Evolutionary conservation across 2,329 filamentous ascomycete genomes (phyloP).

Genomic region (Pseudodiploospora longispora): DNA sequence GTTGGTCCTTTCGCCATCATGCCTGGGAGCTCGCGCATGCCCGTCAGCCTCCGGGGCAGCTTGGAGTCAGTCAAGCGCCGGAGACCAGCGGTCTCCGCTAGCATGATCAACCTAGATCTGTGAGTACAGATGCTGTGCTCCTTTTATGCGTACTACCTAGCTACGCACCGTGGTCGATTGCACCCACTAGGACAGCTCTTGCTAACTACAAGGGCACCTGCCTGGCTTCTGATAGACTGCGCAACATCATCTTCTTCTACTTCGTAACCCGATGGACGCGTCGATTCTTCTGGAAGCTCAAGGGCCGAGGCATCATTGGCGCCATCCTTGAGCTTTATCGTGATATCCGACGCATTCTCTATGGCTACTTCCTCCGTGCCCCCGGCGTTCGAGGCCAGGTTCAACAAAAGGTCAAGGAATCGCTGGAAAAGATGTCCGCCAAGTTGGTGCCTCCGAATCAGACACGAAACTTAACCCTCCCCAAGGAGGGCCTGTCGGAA

Average conservation of each 20-base stretch:
- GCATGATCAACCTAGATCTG: slow-evolving; percentile 60
- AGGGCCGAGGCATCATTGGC: slow-evolving; percentile 80
- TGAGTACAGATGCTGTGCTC: slow-evolving; percentile 32
- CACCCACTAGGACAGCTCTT: too few relatives aligned
- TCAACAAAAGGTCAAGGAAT: slow-evolving; percentile 72
- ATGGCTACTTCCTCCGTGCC: slow-evolving; percentile 76
- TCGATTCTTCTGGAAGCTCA: slow-evolving; percentile 73
- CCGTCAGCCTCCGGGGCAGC: slow-evolving; percentile 61
- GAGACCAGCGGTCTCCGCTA: slow-evolving; percentile 46
- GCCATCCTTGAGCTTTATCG: slow-evolving; percentile 67
- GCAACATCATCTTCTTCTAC: slow-evolving; percentile 77
- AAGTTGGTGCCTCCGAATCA: slow-evolving; percentile 74
- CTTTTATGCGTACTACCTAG: too few relatives aligned
- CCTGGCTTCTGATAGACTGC: slow-evolving; percentile 46
- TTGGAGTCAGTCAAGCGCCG: slow-evolving; percentile 53
- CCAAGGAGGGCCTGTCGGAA: slow-evolving; percentile 72
- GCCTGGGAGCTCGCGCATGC: slow-evolving; percentile 62
- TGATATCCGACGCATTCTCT: slow-evolving; percentile 62
- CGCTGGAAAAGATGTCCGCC: slow-evolving; percentile 69
- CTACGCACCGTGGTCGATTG: too few relatives aligned
- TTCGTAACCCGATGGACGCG: slow-evolving; percentile 80
- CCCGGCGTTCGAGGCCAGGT: slow-evolving; percentile 84
- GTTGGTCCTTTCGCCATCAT: slow-evolving; percentile 28
- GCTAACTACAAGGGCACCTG: not conserved
- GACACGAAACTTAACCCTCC: slow-evolving; percentile 66